A percentile compares a stretch with the other conserved stretches of the same genome.
Evolutionary conservation across 805 yeast genomes (phyloP).

Genomic region (Scheffersomyces amazonensis): DNA sequence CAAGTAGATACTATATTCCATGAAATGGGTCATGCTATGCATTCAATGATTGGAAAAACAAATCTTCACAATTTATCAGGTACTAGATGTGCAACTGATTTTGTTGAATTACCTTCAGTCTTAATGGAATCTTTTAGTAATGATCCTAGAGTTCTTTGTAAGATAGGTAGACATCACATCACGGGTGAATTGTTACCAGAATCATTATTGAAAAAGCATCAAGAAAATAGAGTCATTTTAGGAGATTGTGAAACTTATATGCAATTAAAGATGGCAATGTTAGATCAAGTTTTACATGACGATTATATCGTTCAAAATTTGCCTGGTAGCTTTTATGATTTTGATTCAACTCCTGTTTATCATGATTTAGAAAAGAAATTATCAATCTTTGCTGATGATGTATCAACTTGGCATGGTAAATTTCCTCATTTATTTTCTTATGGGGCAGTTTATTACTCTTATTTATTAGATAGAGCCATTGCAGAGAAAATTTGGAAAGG

Average conservation of each 20-base stretch:
- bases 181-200: constrained; percentile 62
- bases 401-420: constrained; percentile 88
- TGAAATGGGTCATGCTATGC: constrained; percentile 99
- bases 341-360: constrained; percentile 62
- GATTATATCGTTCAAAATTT: constrained; percentile 24
- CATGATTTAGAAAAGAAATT: constrained; percentile 61
- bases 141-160: constrained; percentile 69
- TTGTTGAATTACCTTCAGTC: constrained; percentile 96
- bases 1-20: constrained; percentile 95
- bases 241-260: constrained; percentile 75
- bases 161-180: constrained; percentile 68
- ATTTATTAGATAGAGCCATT: constrained; percentile 86
- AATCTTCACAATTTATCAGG: constrained; percentile 89
- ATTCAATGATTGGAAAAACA: constrained; percentile 93
- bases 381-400: constrained; percentile 61
- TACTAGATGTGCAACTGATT: constrained; percentile 92
- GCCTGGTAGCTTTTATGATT: constrained; percentile 14
- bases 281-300: constrained; percentile 78
- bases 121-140: constrained; percentile 91
- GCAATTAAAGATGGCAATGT: constrained; percentile 84
- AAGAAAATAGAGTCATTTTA: constrained; percentile 49
- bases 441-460: constrained; percentile 92
- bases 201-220: constrained; percentile 48
- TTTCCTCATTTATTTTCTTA: constrained; percentile 92
- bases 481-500: constrained; percentile 82